Base-by-base conservation (phyloP, 495 filamentous ascomycete genomes). In the Neohortaea acidophila region DNA sequence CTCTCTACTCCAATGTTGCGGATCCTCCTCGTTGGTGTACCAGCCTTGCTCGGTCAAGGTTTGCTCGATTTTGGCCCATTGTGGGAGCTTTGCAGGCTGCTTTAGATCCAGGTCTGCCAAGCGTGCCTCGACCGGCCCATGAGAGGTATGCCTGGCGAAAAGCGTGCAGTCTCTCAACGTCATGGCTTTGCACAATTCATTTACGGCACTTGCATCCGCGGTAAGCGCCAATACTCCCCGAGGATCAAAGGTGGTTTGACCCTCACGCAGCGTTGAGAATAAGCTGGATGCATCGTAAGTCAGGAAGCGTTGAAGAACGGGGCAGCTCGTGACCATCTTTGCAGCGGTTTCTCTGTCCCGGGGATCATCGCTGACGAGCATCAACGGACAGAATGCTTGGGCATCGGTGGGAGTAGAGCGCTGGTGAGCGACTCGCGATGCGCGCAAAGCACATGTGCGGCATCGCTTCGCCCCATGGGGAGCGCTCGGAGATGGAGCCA, bases 51-150 rank as follows among this genome's bases (percentile, higher is more conserved):
- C 58, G 34, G 77, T 67, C 39, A 94, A 53, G 12, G 57, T 54
- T 34, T 51, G 46, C 58, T 94, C 85, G 3, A 69, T 56, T 4
- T 59, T 59, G 42, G 62, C 56, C 89, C 89, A 97, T 46, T 87
- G 80, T 18, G 61, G 52, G 28, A 73, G 55, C 10, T 67, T 72
- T 3, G 63, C 62, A 11, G 68, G 60, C n/a, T 72, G 75, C 61
- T 97, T 97, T 48, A 82, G 65, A 55, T 97, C 89, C 29, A 94
- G 62, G 57, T 97, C 89, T 0, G 77, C 86, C 2, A 97, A 60
- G 34, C 78, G 72, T 25, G 81, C 77, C 51, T 86, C 77, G 0
- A 89, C 66, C 51, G 58, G 33, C 0, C 13, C 17, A 36, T 60
- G 59, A 21, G 23, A 19, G 13, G 18, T 12, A 48, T 83, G 67